Conservation (phyloP, 2,329 filamentous ascomycete species). For the Paecilomyces sp. region DNA sequence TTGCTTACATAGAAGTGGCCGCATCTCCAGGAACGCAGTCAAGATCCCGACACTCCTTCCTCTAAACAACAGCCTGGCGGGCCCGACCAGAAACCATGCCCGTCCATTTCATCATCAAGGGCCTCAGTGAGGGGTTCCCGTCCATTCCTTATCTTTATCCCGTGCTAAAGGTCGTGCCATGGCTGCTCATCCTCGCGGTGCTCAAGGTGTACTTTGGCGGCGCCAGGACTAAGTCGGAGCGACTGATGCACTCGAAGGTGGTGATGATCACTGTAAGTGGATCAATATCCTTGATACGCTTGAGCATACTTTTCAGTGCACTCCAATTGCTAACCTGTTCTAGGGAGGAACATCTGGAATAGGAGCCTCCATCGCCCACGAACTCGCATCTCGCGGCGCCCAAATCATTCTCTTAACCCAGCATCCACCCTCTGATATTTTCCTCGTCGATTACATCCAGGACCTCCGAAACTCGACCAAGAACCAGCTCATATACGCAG, state of each 20-base stretch:
- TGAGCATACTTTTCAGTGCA: conserved; percentile 8
- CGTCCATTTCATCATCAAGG: conserved; percentile 51
- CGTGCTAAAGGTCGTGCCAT: conserved; percentile 46
- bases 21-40: not conserved
- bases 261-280: conserved; percentile 72
- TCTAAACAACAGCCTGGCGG: not conserved
- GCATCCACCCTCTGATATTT: conserved; percentile 72
- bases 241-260: conserved; percentile 87
- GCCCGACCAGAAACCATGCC: conserved; percentile 46
- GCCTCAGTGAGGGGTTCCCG: conserved; percentile 46
- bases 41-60: not conserved
- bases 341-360: conserved; percentile 88
- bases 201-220: conserved; percentile 75
- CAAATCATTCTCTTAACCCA: conserved; percentile 88
- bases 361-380: conserved; percentile 66
- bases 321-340: not conserved
- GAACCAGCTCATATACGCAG: conserved; percentile 88
- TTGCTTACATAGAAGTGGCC: not conserved
- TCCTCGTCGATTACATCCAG: conserved; percentile 86
- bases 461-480: conserved; percentile 69
- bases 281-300: not conserved
- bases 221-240: conserved; percentile 64
- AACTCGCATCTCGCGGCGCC: conserved; percentile 73
- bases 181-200: conserved; percentile 45
- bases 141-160: conserved; percentile 49